Base-by-base conservation (phyloP, 2,329 filamentous ascomycete genomes). In the Hirsutella minnesotensis region DNA sequence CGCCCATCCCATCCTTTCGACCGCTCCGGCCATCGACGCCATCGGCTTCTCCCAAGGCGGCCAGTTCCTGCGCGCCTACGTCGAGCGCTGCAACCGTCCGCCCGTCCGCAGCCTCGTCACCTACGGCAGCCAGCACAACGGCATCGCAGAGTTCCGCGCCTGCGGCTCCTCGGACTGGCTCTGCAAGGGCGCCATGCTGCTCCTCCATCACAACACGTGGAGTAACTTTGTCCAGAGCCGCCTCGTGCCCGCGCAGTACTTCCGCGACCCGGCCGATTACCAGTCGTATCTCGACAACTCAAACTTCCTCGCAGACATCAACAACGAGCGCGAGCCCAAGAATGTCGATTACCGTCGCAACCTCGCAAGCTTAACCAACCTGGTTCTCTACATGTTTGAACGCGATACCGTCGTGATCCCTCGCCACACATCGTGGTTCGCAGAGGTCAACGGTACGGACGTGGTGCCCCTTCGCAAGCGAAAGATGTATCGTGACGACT, bases 41-140 rank as follows among this genome's bases (percentile, higher is more conserved):
- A 67, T 98, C 30, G 92, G 92, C 22, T 95, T 98, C 69, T 92
- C 85, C 13, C 92, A 98, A 63, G 92, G 92, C 49, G 92, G 92
- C 1, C 86, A 95, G 61, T 95, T 98, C 67, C 75, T 98, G n/a
- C 81, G 92, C 46, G 92, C 75, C 20, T 89, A 94, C 60, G 70
- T 95, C 49, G 81, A 98, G 70, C 77, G 86, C 36, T 98, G 92
- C 70, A 92, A 88, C 60, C 56, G 54, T 29, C 81, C 87, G 0
- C 80, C 77, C 4, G 76, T 95, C 12, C 75, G 79, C 50, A 89
- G 77, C 58, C 75, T 95, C 31, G 75, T 95, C 49, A 95, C 89
- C 2, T 94, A 92, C 54, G 89, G 89, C 49, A 83, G 80, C 56
- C 89, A 94, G 67, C 89, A 95, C 66, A 92, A 90, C 61, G 92